These are phyloP conservation scores for Zea mays DNA, from an alignment of 176 grass and related monocot genomes.

Conservation along the genomic window Zm-B73-REFERENCE-NAM-5.0 NC_050096.1:250466001-250466500, in stretches of 20 bases:
- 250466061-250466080: neutral
- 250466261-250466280: conserved; percentile 79
- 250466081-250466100: neutral
- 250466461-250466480: neutral
- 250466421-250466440: neutral
- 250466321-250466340: neutral
- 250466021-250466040: conserved; percentile 88
- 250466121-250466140: conserved; percentile 7
- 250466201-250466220: conserved; percentile 84
- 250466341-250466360: conserved; percentile 10
- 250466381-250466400: neutral
- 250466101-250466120: neutral
- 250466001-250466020: conserved; percentile 72
- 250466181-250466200: conserved; percentile 82
- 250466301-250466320: conserved; percentile 30
- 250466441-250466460: neutral
- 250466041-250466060: conserved; percentile 53
- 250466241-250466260: conserved; percentile 58
- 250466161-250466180: conserved; percentile 80
- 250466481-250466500: neutral
- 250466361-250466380: neutral
- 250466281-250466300: conserved; percentile 84
- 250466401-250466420: neutral
- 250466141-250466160: conserved; percentile 85
- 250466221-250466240: conserved; percentile 68